Conservation (phyloP, 495 filamentous ascomycete species). For the Aspergillus biplanus region DNA sequence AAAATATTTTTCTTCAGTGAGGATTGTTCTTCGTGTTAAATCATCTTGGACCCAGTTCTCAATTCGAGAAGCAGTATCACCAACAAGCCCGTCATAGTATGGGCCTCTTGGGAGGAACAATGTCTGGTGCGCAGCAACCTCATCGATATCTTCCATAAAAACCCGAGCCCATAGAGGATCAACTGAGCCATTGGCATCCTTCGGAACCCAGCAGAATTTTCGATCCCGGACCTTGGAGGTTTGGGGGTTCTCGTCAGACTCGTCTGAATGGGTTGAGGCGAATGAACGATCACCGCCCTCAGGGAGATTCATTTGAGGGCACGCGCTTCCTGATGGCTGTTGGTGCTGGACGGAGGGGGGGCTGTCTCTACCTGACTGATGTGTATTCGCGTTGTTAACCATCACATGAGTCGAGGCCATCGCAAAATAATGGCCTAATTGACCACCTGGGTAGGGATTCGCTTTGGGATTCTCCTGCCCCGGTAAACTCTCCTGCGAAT, state of each 20-base stretch:
- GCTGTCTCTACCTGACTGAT: neutral
- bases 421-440: neutral
- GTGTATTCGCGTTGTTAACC: too few relatives aligned
- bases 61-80: slow-evolving; percentile 51
- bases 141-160: slow-evolving; percentile 80
- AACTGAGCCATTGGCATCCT: slow-evolving; percentile 16
- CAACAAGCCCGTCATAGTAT: slow-evolving; percentile 76
- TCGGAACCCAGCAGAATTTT: slow-evolving; percentile 53
- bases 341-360: neutral
- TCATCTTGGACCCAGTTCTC: slow-evolving; percentile 14
- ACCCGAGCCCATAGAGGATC: slow-evolving; percentile 77
- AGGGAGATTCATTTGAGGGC: neutral
- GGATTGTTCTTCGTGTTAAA: slow-evolving; percentile 11
- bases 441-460: neutral
- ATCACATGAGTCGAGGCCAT: neutral
- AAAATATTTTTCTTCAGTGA: neutral
- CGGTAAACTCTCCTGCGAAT: neutral
- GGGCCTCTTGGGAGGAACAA: slow-evolving; percentile 68
- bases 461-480: neutral
- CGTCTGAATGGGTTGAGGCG: neutral
- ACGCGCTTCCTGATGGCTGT: neutral
- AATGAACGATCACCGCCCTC: neutral
- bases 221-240: slow-evolving; percentile 29
- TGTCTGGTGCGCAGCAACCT: slow-evolving; percentile 83
- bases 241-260: neutral